These are phyloP conservation scores for Alternaria angustiovoidea DNA, from an alignment of 2,329 filamentous ascomycete species.

Conservation along the genomic window DNA sequence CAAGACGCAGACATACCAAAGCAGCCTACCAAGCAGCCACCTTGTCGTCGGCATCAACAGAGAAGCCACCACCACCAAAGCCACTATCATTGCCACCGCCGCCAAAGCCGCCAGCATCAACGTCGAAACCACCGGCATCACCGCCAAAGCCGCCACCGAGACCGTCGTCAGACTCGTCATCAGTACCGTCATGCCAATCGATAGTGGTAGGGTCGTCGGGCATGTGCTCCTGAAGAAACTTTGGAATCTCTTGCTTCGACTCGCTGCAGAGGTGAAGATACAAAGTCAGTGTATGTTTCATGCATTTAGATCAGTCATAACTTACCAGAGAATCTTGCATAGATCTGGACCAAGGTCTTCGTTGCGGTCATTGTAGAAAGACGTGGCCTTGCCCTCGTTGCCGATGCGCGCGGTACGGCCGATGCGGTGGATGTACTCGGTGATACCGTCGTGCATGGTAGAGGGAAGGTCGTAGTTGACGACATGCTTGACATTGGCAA, in stretches of 20 bases:
- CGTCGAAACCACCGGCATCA: constrained; percentile 21
- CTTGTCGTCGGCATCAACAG: constrained; percentile 33
- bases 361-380: constrained; percentile 85
- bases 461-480: constrained; percentile 92
- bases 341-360: constrained; percentile 75
- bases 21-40: constrained; percentile 37
- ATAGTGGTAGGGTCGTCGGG: constrained; percentile 64
- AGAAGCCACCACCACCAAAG: constrained; percentile 23
- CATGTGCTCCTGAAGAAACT: constrained; percentile 75
- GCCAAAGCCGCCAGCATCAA: constrained; percentile 14
- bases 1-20: not conserved
- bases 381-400: constrained; percentile 83
- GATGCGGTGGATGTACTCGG: constrained; percentile 94
- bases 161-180: constrained; percentile 45
- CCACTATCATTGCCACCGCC: constrained; percentile 13
- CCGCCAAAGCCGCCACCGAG: constrained; percentile 10
- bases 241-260: constrained; percentile 64
- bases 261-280: not conserved
- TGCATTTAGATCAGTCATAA: constrained; percentile 65
- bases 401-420: constrained; percentile 95
- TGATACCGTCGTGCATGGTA: constrained; percentile 80
- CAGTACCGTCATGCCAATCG: constrained; percentile 62
- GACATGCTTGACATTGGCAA: constrained; percentile 85
- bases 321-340: constrained; percentile 71
- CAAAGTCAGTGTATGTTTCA: not conserved